Conservation (phyloP, 1,284 basidiomycete genomes). For the Irpex sp. region DNA sequence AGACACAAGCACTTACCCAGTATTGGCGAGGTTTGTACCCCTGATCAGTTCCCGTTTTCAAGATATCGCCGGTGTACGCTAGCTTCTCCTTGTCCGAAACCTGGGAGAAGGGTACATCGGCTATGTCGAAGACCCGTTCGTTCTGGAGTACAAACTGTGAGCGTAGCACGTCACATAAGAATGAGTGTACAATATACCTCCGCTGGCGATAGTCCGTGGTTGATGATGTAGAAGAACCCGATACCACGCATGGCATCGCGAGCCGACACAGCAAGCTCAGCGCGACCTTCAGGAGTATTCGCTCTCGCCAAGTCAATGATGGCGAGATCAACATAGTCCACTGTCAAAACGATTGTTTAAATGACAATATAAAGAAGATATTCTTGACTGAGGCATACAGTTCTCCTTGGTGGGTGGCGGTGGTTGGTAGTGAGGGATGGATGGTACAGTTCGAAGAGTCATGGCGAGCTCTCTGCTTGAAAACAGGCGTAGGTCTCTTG, state of each 20-base stretch:
- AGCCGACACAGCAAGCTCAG: constrained; percentile 35
- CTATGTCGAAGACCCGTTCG: background rate
- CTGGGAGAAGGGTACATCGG: background rate
- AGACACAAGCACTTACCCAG: constrained; percentile 36
- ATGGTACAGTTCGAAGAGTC: too few species aligned
- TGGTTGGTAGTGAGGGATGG: too few species aligned
- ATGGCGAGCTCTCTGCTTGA: too few species aligned
- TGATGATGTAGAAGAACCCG: constrained; percentile 33
- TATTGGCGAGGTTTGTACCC: constrained; percentile 50
- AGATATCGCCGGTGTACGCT: background rate
- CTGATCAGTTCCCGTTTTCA: background rate
- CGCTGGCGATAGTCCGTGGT: constrained; percentile 49
- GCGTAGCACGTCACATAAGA: background rate
- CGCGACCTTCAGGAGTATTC: constrained; percentile 42
- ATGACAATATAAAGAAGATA: background rate
- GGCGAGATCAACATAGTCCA: constrained; percentile 66
- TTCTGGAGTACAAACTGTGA: background rate
- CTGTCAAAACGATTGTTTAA: constrained; percentile 28
- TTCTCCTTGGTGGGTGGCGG: constrained; percentile 17
- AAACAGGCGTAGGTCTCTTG: too few species aligned
- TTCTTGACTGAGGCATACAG: constrained; percentile 13
- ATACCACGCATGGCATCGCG: constrained; percentile 47
- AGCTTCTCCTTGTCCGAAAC: background rate
- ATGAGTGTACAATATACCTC: constrained; percentile 37
- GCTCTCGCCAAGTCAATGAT: constrained; percentile 62